Evolutionary conservation across 1,139 yeast species (phyloP), one percentile per base, ranked within the genome.

Genomic region (Candida frijolesensis): DNA sequence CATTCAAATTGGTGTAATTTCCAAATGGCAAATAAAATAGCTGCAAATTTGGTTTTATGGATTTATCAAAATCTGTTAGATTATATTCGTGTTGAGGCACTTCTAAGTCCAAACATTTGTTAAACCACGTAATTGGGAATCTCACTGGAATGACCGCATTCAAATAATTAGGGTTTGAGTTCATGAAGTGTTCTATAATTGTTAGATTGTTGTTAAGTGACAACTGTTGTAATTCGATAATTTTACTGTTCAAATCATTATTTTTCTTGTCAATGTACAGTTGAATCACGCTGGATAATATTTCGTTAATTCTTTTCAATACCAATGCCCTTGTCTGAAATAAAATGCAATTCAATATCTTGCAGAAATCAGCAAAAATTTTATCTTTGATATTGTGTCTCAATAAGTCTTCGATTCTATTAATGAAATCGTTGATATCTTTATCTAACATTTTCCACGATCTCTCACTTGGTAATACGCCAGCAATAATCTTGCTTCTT

Each of bases 21-120:
- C 78, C 78, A 45, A 74, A 57, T 0, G 80, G 80, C 32, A 75
- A 57, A 54, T 70, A 75, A 53, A 63, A 74, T 32, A 57, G 53
- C 43, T 65, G 66, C 18, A 58, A 50, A 9, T 55, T 56, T 1
- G 72, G 72, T 33, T 45, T 50, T 9, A 57, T 34, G 37, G 49
- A 47, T 16, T 45, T 46, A 12, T 48, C 33, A 25, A 32, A 50
- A 32, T 55, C 44, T 5, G 50, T 42, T 8, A 54, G 44, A 18
- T 52, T 45, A 30, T 52, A 48, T 11, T 54, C 51, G 7, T 41
- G 35, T 16, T 52, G 60, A 6, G 42, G 39, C 4, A 49, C 46
- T 34, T 59, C 60, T 43, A 63, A 49, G 34, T 57, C 56, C 14
- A 56, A 41, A 9, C 62, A 44, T 51, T 65, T 61, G 43, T 62